Evolutionary conservation across 176 grass and related monocot genomes (phyloP).

Genomic region (Carex pumila): DNA sequence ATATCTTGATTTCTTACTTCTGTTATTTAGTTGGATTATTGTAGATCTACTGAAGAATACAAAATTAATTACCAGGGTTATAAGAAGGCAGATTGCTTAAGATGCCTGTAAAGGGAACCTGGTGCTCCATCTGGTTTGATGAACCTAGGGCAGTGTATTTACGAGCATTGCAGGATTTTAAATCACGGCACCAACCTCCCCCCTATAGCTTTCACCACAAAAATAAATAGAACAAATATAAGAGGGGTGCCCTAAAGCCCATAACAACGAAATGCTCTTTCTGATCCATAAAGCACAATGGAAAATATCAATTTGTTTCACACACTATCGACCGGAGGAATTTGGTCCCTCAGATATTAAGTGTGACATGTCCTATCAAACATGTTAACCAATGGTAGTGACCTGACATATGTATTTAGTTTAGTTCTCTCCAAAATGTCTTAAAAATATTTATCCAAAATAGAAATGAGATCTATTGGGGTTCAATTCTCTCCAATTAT

Average conservation of each 20-base stretch:
- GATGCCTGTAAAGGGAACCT: conserved; percentile 41
- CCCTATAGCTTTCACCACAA: conserved; percentile 30
- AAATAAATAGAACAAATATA: background rate
- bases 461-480: background rate
- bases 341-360: background rate
- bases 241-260: background rate
- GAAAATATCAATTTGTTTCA: background rate
- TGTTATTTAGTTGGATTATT: background rate
- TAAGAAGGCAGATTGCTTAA: conserved; percentile 38
- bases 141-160: conserved; percentile 38
- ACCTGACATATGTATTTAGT: background rate
- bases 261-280: background rate
- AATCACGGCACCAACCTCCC: conserved; percentile 50
- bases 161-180: conserved; percentile 31
- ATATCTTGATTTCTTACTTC: background rate
- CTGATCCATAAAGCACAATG: background rate
- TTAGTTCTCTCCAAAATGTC: background rate
- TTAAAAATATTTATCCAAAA: background rate
- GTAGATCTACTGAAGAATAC: background rate
- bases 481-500: background rate
- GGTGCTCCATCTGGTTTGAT: conserved; percentile 37
- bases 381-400: background rate
- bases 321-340: background rate
- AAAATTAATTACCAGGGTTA: conserved; percentile 47
- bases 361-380: background rate